phyloP scores from a whole-genome alignment of 257 asterid species.

The Przewalskia tangutica region DNA sequence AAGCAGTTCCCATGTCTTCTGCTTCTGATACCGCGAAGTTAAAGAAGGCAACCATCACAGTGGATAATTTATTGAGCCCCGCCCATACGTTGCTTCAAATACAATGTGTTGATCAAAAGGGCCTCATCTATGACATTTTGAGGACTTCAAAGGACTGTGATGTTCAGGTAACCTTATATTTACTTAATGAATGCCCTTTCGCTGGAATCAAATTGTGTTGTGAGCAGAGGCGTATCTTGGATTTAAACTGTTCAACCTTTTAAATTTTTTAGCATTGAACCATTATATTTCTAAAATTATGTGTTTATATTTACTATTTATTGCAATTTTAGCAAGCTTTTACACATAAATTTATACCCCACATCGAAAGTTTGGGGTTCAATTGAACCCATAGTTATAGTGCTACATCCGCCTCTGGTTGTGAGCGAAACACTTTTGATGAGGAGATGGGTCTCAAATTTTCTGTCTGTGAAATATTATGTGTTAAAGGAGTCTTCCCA shows the following conservation, averaged over 20 bases:
- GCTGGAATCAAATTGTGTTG: background rate
- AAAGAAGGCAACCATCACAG: constrained; percentile 21
- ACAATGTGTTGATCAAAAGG: constrained; percentile 43
- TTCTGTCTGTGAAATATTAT: background rate
- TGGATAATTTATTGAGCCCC: constrained; percentile 41
- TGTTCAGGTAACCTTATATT: constrained; percentile 26
- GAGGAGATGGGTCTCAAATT: background rate
- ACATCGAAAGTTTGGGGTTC: no score
- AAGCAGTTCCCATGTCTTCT: constrained; percentile 14
- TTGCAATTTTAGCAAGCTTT: no score
- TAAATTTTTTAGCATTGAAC: no score
- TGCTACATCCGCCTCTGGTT: no score
- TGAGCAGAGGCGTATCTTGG: background rate
- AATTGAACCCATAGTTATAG: no score
- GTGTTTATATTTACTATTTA: no score
- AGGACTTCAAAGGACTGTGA: constrained; percentile 40
- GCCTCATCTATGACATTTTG: constrained; percentile 41
- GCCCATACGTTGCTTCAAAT: constrained; percentile 42
- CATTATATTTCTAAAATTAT: no score
- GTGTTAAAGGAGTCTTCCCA: background rate
- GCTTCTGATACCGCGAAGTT: constrained; percentile 13
- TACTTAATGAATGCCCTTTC: background rate
- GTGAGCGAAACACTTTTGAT: background rate
- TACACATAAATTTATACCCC: no score
- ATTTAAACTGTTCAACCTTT: no score